These are phyloP conservation scores for Eutrema yunnanense DNA, from an alignment of 345 rosid genomes.

Conservation along the genomic window DNA sequence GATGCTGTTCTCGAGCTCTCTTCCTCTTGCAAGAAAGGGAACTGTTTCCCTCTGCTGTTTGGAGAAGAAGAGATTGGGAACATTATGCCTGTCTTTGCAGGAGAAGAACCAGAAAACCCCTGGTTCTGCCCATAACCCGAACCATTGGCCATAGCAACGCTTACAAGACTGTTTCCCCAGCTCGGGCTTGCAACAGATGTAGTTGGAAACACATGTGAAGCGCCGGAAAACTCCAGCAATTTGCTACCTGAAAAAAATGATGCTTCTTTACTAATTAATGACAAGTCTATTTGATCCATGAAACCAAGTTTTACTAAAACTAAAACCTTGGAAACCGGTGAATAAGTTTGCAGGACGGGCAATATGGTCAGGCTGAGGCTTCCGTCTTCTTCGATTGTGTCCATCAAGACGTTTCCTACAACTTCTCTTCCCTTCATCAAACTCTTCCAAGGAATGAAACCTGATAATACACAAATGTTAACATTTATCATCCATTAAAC, in stretches of 20 bases:
- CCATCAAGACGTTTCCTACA: slow-evolving; percentile 42
- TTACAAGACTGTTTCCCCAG: slow-evolving; percentile 37
- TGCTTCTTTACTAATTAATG: background rate
- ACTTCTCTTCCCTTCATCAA: slow-evolving; percentile 43
- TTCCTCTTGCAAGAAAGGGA: slow-evolving; percentile 44
- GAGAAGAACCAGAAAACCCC: background rate
- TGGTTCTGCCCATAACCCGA: slow-evolving; percentile 18
- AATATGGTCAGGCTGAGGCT: slow-evolving; percentile 23
- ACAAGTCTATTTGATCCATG: background rate
- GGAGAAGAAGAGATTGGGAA: slow-evolving; percentile 39
- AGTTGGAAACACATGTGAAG: slow-evolving; percentile 46
- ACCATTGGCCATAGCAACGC: slow-evolving; percentile 16
- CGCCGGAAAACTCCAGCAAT: slow-evolving; percentile 35
- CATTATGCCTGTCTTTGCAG: slow-evolving; percentile 26
- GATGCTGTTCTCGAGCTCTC: slow-evolving; percentile 18
- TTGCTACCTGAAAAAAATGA: slow-evolving; percentile 38
- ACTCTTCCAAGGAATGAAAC: slow-evolving; percentile 36
- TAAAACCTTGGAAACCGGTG: too few species aligned
- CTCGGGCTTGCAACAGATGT: slow-evolving; percentile 32
- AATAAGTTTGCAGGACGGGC: slow-evolving; percentile 19
- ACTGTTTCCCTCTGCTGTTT: slow-evolving; percentile 36
- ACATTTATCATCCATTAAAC: background rate
- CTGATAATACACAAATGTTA: background rate
- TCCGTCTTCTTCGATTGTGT: slow-evolving; percentile 34
- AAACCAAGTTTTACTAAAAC: background rate